phyloP scores from a whole-genome alignment of 139 green algal genomes.

The Penium margaritaceum region DNA sequence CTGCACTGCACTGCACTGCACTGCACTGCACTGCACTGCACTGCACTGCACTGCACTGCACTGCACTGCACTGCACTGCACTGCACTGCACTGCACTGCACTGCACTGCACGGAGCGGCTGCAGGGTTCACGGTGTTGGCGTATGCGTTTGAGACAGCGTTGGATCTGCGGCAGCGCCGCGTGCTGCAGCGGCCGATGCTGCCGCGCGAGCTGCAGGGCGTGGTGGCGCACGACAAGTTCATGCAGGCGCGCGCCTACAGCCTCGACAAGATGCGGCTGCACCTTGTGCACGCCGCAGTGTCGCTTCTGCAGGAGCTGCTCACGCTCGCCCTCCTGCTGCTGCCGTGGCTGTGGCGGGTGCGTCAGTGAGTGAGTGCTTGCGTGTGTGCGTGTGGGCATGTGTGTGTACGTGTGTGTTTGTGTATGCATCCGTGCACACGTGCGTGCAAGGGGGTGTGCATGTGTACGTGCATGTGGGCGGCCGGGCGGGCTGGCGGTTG shows the following conservation, averaged over 20 bases:
- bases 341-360: conserved; percentile 30
- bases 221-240: conserved; percentile 21
- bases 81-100: conserved; percentile 26
- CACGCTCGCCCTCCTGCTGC: not conserved
- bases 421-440: no score
- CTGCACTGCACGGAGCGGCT: conserved; percentile 10
- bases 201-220: conserved; percentile 4
- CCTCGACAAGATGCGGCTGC: conserved; percentile 11
- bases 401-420: no score
- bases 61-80: conserved; percentile 17
- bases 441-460: no score
- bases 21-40: conserved; percentile 20
- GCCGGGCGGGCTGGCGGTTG: no score
- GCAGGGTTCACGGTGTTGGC: conserved; percentile 4
- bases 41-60: conserved; percentile 27
- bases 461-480: no score
- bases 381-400: no score
- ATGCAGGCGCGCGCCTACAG: conserved; percentile 8
- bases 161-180: conserved; percentile 14
- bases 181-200: not conserved
- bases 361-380: no score
- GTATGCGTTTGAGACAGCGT: conserved; percentile 17
- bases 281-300: not conserved
- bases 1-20: conserved; percentile 26
- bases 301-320: not conserved